Conservation (phyloP, 495 filamentous ascomycete species). For the Viridothelium virens region DNA sequence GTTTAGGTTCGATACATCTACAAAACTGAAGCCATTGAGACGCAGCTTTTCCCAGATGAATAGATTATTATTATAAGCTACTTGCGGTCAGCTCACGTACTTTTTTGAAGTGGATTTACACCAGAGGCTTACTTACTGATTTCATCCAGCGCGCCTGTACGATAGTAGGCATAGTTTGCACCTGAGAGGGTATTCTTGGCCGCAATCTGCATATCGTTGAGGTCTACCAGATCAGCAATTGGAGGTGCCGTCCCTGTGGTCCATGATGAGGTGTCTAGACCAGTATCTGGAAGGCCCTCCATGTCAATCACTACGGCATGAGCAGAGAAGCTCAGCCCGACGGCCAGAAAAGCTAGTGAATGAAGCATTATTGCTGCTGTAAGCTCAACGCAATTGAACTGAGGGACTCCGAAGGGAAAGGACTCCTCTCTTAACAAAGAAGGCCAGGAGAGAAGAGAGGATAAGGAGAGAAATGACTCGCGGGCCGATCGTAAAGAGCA, state of each 20-base stretch:
- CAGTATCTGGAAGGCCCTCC: conserved; percentile 14
- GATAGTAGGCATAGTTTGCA: conserved; percentile 13
- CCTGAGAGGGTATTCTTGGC: conserved; percentile 15
- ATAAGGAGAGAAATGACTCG: not conserved
- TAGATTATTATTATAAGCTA: conserved; percentile 12
- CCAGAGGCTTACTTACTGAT: not conserved
- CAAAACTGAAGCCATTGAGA: conserved; percentile 14
- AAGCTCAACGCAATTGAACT: not conserved
- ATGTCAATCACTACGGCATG: conserved; percentile 11
- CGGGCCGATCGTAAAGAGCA: not conserved
- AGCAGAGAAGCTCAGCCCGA: conserved; percentile 7
- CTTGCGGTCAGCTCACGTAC: not conserved
- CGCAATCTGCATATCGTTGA: conserved; percentile 12
- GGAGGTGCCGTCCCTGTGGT: conserved; percentile 7
- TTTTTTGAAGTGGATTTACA: not conserved
- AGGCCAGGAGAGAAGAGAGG: not conserved
- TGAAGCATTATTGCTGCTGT: not conserved
- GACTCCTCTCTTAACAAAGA: not conserved
- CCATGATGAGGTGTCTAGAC: conserved; percentile 12
- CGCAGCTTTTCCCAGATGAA: conserved; percentile 14
- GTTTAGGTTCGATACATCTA: conserved; percentile 10
- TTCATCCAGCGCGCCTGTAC: conserved; percentile 12
- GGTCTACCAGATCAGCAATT: conserved; percentile 4
- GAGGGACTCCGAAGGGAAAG: not conserved
- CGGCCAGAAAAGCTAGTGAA: conserved; percentile 6